Evolutionary conservation across 257 asterid species (phyloP).

Genomic region (Eucommia ulmoides): DNA sequence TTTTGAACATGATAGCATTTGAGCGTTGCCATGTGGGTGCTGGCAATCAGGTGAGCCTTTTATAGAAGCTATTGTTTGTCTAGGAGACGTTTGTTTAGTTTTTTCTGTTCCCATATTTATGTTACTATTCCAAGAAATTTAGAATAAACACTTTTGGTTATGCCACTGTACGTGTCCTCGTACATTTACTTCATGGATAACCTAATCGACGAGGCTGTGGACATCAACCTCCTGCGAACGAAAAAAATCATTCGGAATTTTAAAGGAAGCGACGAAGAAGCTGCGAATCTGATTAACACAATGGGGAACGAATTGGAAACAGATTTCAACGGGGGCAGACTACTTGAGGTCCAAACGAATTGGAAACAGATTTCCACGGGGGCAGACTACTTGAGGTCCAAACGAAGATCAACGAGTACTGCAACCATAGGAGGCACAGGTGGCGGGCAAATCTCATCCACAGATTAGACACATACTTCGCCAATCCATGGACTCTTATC

Average conservation of each 20-base stretch:
- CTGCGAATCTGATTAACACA: constrained; percentile 39
- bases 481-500: constrained; percentile 43
- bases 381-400: constrained; percentile 25
- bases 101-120: no score
- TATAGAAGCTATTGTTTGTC: no score
- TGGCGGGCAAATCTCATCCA: constrained; percentile 41
- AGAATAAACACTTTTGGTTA: no score
- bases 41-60: not conserved
- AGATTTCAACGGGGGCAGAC: no score
- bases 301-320: no score
- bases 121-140: no score
- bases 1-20: not conserved
- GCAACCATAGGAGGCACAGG: constrained; percentile 28
- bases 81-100: no score
- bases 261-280: constrained; percentile 42
- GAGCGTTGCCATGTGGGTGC: not conserved
- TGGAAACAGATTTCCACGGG: constrained; percentile 25
- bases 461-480: constrained; percentile 44
- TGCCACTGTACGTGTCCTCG: constrained; percentile 33
- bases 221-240: constrained; percentile 39
- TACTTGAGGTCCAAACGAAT: constrained; percentile 40
- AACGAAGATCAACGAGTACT: constrained; percentile 19
- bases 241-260: constrained; percentile 34
- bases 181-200: constrained; percentile 49
- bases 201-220: constrained; percentile 31